Conservation (phyloP, 2,329 filamentous ascomycete species). For the Talaromyces sp. region DNA sequence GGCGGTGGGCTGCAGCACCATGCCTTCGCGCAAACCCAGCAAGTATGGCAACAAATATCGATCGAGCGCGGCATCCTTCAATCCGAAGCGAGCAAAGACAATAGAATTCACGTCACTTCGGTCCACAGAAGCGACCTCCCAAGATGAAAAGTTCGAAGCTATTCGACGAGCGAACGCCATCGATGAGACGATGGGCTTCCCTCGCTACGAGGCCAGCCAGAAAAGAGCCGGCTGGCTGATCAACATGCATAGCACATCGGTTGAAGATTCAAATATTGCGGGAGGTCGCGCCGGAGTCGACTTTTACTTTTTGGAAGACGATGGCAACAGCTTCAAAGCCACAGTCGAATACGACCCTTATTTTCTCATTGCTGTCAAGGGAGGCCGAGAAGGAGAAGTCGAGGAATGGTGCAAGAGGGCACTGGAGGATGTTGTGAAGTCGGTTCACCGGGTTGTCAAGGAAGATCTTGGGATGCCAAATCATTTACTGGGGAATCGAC, state of each 20-base stretch:
- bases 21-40: slow-evolving; percentile 52
- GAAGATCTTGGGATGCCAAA: slow-evolving; percentile 95
- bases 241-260: slow-evolving; percentile 84
- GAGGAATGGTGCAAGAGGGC: slow-evolving; percentile 86
- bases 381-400: slow-evolving; percentile 82
- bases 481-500: slow-evolving; percentile 82
- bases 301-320: slow-evolving; percentile 93
- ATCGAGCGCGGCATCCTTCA: slow-evolving; percentile 37
- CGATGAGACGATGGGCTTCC: slow-evolving; percentile 92
- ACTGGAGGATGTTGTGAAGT: slow-evolving; percentile 78
- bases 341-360: slow-evolving; percentile 96
- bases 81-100: slow-evolving; percentile 61
- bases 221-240: slow-evolving; percentile 88
- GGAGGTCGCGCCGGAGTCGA: slow-evolving; percentile 87
- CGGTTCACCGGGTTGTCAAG: slow-evolving; percentile 72
- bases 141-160: slow-evolving; percentile 88
- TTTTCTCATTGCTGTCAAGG: slow-evolving; percentile 85
- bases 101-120: slow-evolving; percentile 71
- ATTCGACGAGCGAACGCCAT: slow-evolving; percentile 78
- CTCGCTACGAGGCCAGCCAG: slow-evolving; percentile 81
- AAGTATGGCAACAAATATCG: slow-evolving; percentile 59
- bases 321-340: slow-evolving; percentile 87
- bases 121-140: slow-evolving; percentile 77
- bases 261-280: slow-evolving; percentile 77
- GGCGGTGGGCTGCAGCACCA: slow-evolving; percentile 24